Evolutionary conservation across 768 basidiomycete genomes (phyloP), one percentile per base, ranked within the genome.

Genomic region (Chalciporus piperatus): DNA sequence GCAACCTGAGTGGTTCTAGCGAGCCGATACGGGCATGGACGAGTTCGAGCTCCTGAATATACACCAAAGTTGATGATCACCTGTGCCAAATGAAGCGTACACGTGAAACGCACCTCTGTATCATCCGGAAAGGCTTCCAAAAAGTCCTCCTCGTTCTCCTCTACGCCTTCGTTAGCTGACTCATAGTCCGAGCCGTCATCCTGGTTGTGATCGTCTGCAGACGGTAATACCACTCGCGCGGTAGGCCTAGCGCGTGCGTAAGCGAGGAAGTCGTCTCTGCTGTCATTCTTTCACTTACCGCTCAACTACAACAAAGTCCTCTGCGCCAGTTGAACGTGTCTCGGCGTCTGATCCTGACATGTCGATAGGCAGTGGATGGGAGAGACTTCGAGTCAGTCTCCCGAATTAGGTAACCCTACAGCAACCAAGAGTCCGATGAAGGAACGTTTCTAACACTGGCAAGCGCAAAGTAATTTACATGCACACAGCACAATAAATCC

Each of bases 101-200:
- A 33, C 14, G 5, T 27, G 23, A 35, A 23, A 67, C 82, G 57
- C 59, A 91, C 93, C 69, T 92, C 84, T 2, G 88, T 89, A 32
- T 94, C 86, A 52, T 92, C 89, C 2, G 93, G 91, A 55, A 88
- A 85, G 57, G 85, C 85, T 45, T 75, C 82, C 19, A 96, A 71
- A 11, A 87, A 81, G 64, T 94, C 84, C 3, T 78, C 83, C 43
- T 84, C 82, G 37, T 66, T 66, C 38, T 79, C 83, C 20, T 62
- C 68, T 4, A 63, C 65, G 5, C 76, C 77, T 28, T 77, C 77
- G 7, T 67, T 60, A 1, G 65, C 70, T 1, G 72, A 73, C 48
- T 81, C 72, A 49, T 72, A 72, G 37, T 75, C 60, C 39, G 61
- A 60, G 23, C 55, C 60, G 32, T 66, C 62, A 38, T 61, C 67